Conservation (phyloP, 2,329 filamentous ascomycete species). For the Xylaria sp. region DNA sequence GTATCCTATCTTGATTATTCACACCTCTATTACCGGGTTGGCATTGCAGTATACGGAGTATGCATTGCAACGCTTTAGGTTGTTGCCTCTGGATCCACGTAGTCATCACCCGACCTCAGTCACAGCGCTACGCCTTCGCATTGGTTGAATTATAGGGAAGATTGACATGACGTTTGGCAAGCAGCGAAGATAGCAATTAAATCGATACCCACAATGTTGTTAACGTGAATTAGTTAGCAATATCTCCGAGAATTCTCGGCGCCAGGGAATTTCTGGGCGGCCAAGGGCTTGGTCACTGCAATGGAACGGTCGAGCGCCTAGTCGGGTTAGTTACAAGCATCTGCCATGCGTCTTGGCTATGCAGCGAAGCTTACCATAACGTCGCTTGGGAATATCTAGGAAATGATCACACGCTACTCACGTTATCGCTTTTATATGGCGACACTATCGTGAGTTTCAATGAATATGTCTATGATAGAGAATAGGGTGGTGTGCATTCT, state of each 20-base stretch:
- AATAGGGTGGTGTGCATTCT: background rate
- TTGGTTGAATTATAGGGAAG: background rate
- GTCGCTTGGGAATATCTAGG: slow-evolving; percentile 22
- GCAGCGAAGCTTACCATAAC: slow-evolving; percentile 35
- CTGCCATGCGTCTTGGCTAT: slow-evolving; percentile 36
- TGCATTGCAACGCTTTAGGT: slow-evolving; percentile 26
- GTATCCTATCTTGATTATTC: background rate
- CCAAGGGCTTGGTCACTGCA: slow-evolving; percentile 35
- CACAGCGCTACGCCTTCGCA: background rate
- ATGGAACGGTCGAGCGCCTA: slow-evolving; percentile 20
- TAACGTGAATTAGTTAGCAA: slow-evolving; percentile 5
- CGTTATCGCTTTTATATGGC: background rate
- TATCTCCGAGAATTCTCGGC: slow-evolving; percentile 31
- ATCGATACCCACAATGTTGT: background rate
- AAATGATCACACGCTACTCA: background rate
- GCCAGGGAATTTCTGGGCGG: slow-evolving; percentile 24
- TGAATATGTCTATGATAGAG: background rate
- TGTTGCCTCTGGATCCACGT: slow-evolving; percentile 15
- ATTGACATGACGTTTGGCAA: background rate
- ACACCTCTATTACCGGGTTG: slow-evolving; percentile 5
- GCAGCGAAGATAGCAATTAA: background rate
- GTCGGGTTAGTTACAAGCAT: slow-evolving; percentile 29
- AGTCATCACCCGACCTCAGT: slow-evolving; percentile 15
- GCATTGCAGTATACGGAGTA: slow-evolving; percentile 7
- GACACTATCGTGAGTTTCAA: background rate